These are phyloP conservation scores for Mycena pura DNA, from an alignment of 768 basidiomycete species.

Conservation along the genomic window DNA sequence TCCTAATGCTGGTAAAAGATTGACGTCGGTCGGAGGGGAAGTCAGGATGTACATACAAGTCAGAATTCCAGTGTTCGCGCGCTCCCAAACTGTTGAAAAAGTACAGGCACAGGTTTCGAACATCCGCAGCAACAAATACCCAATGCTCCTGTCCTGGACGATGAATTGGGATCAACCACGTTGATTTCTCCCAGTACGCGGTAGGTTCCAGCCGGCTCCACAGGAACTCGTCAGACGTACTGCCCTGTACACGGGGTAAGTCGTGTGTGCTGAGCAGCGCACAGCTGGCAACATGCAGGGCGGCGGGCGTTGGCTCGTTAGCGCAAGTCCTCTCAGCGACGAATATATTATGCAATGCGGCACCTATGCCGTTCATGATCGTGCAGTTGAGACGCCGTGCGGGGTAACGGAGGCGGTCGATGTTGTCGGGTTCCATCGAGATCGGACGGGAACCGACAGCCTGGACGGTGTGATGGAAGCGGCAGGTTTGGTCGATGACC, in stretches of 20 bases:
- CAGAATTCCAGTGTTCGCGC: no score
- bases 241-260: slow-evolving; percentile 25
- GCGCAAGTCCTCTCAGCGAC: no score
- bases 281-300: background rate
- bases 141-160: no score
- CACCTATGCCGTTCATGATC: slow-evolving; percentile 35
- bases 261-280: slow-evolving; percentile 29
- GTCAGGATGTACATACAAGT: no score
- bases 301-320: background rate
- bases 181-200: slow-evolving; percentile 37
- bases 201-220: slow-evolving; percentile 27
- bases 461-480: background rate
- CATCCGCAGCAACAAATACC: no score
- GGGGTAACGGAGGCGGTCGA: background rate
- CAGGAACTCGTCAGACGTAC: slow-evolving; percentile 19
- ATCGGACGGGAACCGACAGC: background rate
- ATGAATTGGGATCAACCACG: slow-evolving; percentile 50
- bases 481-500: no score
- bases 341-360: slow-evolving; percentile 21
- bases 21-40: no score
- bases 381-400: slow-evolving; percentile 31
- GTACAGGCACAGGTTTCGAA: no score
- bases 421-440: background rate
- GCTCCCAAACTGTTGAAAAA: no score
- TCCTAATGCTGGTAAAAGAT: no score